phyloP scores from a whole-genome alignment of 2,329 filamentous ascomycete species.

The Colletotrichum sublineola region DNA sequence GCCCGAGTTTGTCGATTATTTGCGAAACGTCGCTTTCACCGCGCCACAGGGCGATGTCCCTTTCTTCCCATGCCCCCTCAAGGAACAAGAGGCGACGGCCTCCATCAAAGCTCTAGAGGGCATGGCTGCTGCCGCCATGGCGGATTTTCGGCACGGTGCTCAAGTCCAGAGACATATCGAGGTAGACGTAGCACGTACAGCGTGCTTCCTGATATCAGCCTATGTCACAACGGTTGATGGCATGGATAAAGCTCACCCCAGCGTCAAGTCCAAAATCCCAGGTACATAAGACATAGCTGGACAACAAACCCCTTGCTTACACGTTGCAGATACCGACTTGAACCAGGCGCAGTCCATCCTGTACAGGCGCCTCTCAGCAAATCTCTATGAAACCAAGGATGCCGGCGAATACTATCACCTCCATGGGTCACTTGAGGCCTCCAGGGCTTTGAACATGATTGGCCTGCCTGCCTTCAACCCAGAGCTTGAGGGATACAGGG shows the following conservation, averaged over 20 bases:
- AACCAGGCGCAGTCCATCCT: constrained; percentile 73
- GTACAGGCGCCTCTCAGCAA: constrained; percentile 75
- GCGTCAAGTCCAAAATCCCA: constrained; percentile 54
- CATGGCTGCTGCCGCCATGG: constrained; percentile 70
- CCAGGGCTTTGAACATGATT: constrained; percentile 73
- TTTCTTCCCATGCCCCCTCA: constrained; percentile 57
- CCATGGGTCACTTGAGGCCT: constrained; percentile 76
- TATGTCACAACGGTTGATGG: constrained; percentile 69
- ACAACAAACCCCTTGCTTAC: constrained; percentile 12
- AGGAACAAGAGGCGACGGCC: constrained; percentile 55
- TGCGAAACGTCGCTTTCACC: constrained; percentile 49
- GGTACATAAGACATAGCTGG: constrained; percentile 15
- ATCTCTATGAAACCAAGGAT: constrained; percentile 73
- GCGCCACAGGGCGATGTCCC: constrained; percentile 49
- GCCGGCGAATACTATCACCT: constrained; percentile 74
- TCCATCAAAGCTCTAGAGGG: constrained; percentile 72
- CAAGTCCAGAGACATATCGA: constrained; percentile 55
- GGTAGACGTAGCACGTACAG: constrained; percentile 66
- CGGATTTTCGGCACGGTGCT: constrained; percentile 64
- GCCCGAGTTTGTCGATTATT: constrained; percentile 47
- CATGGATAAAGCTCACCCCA: constrained; percentile 61
- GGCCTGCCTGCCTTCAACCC: constrained; percentile 71
- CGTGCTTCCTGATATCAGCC: constrained; percentile 69
- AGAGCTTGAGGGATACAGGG: constrained; percentile 66
- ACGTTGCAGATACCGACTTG: constrained; percentile 71